Base-by-base conservation (phyloP, 1,284 basidiomycete species). In the Pseudozyma sp. region DNA sequence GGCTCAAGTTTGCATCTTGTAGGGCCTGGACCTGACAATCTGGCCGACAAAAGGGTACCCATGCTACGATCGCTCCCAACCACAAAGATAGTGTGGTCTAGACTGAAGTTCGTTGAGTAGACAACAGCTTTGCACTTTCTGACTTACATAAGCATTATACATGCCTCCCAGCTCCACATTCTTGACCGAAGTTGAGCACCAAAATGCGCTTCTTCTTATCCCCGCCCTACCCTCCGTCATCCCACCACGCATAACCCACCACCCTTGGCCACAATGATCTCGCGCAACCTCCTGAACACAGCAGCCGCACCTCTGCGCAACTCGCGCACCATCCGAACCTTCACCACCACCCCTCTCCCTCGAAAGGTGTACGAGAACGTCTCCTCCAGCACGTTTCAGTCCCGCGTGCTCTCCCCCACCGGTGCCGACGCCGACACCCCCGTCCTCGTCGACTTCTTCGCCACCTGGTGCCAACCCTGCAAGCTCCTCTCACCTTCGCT, bases 391-490 rank as follows among this genome's bases (percentile, higher is more conserved):
- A 31, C 37, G 19, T 68, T 72, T 33, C 34, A 56, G 35, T 52
- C 69, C 0, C 62, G 60, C 5, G 69, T 72, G 2, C 54, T 66
- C 50, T 40, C 50, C 0, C 62, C 68, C 17, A 30, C 51, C 5
- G 50, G 30, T 4, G n/a, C 51, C 19, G 59, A 72, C 17, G 64
- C 69, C 5, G 55, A 61, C 0, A 63, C 55, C 1, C 65, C 62
- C 5, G 58, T 80, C 1, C 65, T 80, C 6, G 76, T 80, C n/a
- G 78, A 80, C 56, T 80, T 80, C 43, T 74, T 55, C 54, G 78
- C 78, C 0, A 72, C 70, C 17, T 80, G 78, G 78, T 80, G 79
- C 39, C 68, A 73, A 44, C 79, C 79, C 2, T 79, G 79, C 66
- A 81, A 81, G 40, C 64, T 79, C 40, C 79, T 81, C 44, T 77